phyloP scores from a whole-genome alignment of 169 alveolate species.

The Eimeria acervulina region DNA sequence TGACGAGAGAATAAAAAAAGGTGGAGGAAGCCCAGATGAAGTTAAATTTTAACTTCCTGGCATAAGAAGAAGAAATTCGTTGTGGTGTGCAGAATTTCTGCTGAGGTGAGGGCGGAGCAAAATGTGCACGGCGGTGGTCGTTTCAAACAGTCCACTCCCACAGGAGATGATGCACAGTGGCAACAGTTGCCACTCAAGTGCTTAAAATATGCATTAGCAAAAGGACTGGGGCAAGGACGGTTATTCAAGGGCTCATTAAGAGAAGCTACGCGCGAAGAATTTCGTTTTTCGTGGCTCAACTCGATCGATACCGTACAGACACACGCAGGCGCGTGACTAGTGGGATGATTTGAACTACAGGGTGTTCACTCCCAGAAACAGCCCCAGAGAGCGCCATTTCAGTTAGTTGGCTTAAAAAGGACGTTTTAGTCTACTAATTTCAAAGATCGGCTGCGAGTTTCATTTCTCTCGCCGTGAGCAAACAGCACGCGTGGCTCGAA shows the following conservation, averaged over 20 bases:
- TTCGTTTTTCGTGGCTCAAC: background rate
- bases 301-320: slow-evolving; percentile 35
- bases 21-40: background rate
- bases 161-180: background rate
- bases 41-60: background rate
- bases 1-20: background rate
- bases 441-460: background rate
- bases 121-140: background rate
- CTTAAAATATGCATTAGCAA: background rate
- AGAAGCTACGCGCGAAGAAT: background rate
- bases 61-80: background rate
- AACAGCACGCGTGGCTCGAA: background rate
- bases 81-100: background rate
- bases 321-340: background rate
- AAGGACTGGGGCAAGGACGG: background rate
- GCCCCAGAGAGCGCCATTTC: background rate
- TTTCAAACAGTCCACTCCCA: background rate
- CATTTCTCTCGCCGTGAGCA: background rate
- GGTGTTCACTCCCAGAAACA: background rate
- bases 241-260: background rate
- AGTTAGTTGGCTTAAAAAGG: too few species aligned
- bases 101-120: background rate
- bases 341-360: background rate
- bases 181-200: background rate
- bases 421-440: background rate